Base-by-base conservation (phyloP, 2,329 filamentous ascomycete species). In the Drechmeria coniospora region DNA sequence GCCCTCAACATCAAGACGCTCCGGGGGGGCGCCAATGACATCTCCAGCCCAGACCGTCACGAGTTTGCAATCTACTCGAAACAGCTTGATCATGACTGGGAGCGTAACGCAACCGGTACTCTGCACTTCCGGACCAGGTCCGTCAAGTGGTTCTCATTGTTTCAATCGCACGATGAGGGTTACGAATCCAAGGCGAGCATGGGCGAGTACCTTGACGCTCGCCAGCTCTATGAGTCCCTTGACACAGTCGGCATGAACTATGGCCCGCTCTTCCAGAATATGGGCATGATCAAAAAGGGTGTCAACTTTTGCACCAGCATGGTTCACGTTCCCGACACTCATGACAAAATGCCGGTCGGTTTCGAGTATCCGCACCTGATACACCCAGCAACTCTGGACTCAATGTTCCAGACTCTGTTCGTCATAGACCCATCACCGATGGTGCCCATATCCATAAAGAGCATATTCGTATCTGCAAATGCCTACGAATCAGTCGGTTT, bases 361-460 rank as follows among this genome's bases (percentile, higher is more conserved):
- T 68, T 61, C 28, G 66, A 71, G 39, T 69, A 59, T 33, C 50
- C 57, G 4, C 63, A 70, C 35, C 31, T 69, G 4, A 56, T 74
- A n/a, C 68, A 74, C 35, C 68, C 68, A 0, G 57, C 63, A 4
- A 69, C 67, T 0, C 49, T 74, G 9, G 68, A 74, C 36, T 48
- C 61, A 3, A 59, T 71, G 43, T 59, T 74, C 15, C 68, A 74
- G 30, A 56, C 57, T 1, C 49, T 64, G 1, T 59, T 71, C 27
- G 51, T 54, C 5, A 46, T 66, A 3, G 50, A 57, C 4, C 46
- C 50, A 3, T 45, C 48, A 8, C 52, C 61, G 3, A 68, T 67
- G 62, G 56, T 68, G 0, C 64, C 65, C 0, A 58, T 57, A 0
- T 54, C 45, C 12, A 52, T 66, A 23, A 45, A 53, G 4, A 59